Evolutionary conservation across 345 rosid species (phyloP).

Genomic region (Physaria fendleri): DNA sequence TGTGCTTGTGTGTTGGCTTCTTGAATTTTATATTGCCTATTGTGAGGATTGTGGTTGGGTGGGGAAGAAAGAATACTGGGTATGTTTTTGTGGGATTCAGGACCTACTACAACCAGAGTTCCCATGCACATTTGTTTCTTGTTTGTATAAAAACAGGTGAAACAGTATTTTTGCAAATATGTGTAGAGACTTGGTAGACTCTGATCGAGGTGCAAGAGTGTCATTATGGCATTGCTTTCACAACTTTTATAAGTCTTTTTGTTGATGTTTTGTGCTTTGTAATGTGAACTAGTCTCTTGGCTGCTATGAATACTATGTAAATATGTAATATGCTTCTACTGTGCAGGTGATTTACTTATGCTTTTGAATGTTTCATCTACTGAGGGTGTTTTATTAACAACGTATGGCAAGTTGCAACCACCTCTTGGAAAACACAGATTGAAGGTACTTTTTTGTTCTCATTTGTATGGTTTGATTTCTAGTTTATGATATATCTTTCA

Average conservation of each 20-base stretch:
- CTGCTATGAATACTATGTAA: not conserved
- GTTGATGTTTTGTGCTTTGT: conserved; percentile 3
- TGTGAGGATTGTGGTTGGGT: conserved; percentile 6
- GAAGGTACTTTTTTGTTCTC: conserved; percentile 43
- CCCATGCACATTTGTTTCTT: not conserved
- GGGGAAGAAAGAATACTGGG: not conserved
- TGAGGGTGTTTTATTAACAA: conserved; percentile 56
- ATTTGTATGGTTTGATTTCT: not conserved
- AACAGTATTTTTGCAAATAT: not conserved
- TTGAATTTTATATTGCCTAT: not conserved
- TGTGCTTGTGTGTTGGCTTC: conserved; percentile 11
- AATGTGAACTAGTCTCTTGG: not conserved
- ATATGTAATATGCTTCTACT: conserved; percentile 8
- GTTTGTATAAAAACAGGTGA: conserved; percentile 3
- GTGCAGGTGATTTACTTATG: conserved; percentile 71
- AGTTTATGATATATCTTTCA: not conserved
- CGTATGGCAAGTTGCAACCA: conserved; percentile 89
- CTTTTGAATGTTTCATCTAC: conserved; percentile 67
- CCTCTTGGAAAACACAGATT: conserved; percentile 92
- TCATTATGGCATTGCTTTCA: not conserved
- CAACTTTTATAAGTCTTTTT: not conserved
- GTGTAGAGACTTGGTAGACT: not conserved
- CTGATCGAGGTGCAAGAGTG: not conserved
- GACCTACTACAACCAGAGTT: not conserved
- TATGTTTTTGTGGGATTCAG: not conserved